Base-by-base conservation (phyloP, 352 stramenopile genomes). In the Blastocystis sp. region DNA sequence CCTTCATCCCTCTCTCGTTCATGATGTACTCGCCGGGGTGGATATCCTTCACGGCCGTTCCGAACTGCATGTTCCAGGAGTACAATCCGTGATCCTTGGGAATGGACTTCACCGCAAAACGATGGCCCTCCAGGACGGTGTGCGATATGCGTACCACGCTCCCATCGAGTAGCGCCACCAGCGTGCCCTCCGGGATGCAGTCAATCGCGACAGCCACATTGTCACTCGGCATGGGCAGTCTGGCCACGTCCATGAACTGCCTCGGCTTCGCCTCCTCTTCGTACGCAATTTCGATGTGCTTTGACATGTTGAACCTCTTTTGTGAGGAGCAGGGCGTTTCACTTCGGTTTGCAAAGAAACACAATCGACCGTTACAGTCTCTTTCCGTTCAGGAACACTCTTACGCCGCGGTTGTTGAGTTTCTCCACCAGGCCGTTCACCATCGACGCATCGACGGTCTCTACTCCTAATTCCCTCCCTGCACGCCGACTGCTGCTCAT, bases 121-220 rank as follows among this genome's bases (percentile, higher is more conserved):
- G 54, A 65, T 89, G 81, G 17, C 81, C 81, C 42, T 89, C 81
- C 38, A 89, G 76, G 0, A 89, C 81, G 10, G 54, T 89, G 45
- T 81, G 62, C 17, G 61, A 68, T 45, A 89, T 76, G 24, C 40
- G 28, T 10, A 89, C 52, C 60, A 52, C 28, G 3, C 4, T 24
- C 28, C 65, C 64, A 17, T 68, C 68, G 7, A 78, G 42, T 9
- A 89, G 45, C 28, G 57, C 34, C 10, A 80, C 64, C 10, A 87
- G 42, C 1, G 52, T 48, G 1, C 81, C 65, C 34, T 63, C 57
- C n/a, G 34, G 24, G 24, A 89, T 88, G 19, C 40, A 17, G n/a
- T 80, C 34, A 21, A 74, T 88, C 21, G 81, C 81, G n/a, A 89
- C 42, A 11, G 81, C 81, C 7, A 69, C 63, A 63, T 89, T 89